Base-by-base conservation (phyloP, 164 flowering plant species). In the Stephania cephalantha region DNA sequence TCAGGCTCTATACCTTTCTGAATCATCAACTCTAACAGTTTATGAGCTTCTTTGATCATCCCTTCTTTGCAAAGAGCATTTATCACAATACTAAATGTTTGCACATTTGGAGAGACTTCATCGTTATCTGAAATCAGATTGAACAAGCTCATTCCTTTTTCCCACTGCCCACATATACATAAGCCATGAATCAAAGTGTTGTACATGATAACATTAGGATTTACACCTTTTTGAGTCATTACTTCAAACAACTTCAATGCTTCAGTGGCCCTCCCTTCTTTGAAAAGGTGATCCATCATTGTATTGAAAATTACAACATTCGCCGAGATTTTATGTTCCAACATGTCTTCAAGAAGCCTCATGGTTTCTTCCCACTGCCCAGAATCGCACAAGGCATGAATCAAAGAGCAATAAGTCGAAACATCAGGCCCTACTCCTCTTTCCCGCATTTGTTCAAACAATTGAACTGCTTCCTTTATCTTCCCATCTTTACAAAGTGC, bases 231-330 rank as follows among this genome's bases (percentile, higher is more conserved):
- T 42, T 72, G 45, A 30, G 44, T 52, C 45, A 71, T 71, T 18
- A 53, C 3, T 35, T 71, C 65, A 8, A 71, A 13, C 18, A 71
- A 9, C 29, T 48, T 1, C 25, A 20, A 25, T 25, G 65, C 73
- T 8, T 71, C 65, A 35, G 18, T 52, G 31, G 15, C 10, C 66
- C 18, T 76, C 25, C 74, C 74, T 50, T 71, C 71, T 71, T 76
- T 76, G 13, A 70, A 64, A 17, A 71, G 70, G 20, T 48, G 11
- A 72, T 67, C 45, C 7, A 72, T 9, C 2, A 72, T 58, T 4
- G 65, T 42, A 20, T n/a, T 66, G 17, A 65, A 50, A 3, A 42
- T 76, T 48, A 65, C 22, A 0, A 71, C 71, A 76, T 76, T 30
- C n/a, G 75, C 66, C 46, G 25, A 46, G 31, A 76, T 64, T 17